Evolutionary conservation across 208 protist genomes (phyloP).

Genomic region (Acanthamoeba royreba): DNA sequence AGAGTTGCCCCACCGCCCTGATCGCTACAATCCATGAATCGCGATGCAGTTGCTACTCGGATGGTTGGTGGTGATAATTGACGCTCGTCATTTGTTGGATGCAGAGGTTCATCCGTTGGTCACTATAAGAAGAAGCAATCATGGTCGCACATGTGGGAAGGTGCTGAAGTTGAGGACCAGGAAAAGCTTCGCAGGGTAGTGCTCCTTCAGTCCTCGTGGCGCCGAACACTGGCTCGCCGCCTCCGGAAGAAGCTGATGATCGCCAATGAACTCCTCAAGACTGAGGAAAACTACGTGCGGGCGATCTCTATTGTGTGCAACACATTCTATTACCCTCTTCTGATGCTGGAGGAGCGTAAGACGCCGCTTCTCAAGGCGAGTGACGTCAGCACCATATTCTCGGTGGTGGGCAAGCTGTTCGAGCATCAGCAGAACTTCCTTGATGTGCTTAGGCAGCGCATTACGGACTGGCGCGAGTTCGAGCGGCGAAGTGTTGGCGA

Average conservation of each 20-base stretch:
- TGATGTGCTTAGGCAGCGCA: neutral
- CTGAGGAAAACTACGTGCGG: slow-evolving; percentile 24
- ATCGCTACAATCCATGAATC: neutral
- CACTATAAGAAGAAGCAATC: slow-evolving; percentile 17
- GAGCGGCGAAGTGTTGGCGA: neutral
- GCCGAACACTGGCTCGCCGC: neutral
- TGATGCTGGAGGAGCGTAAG: neutral
- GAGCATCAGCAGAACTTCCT: neutral
- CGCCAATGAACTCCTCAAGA: slow-evolving; percentile 13
- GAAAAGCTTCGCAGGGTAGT: neutral
- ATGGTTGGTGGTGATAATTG: neutral
- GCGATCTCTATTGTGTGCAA: neutral
- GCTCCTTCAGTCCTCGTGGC: neutral
- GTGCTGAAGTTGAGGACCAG: neutral
- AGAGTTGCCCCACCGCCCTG: neutral
- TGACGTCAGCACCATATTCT: neutral
- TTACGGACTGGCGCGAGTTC: neutral
- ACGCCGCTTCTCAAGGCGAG: neutral
- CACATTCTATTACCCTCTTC: neutral
- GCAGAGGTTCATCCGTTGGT: neutral
- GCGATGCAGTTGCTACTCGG: neutral
- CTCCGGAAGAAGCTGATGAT: slow-evolving; percentile 26
- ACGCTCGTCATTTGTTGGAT: no score
- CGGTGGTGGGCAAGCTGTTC: neutral
- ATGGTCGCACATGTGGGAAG: neutral